phyloP scores from a whole-genome alignment of 495 filamentous ascomycete genomes.

The Corynascus novoguineensis region DNA sequence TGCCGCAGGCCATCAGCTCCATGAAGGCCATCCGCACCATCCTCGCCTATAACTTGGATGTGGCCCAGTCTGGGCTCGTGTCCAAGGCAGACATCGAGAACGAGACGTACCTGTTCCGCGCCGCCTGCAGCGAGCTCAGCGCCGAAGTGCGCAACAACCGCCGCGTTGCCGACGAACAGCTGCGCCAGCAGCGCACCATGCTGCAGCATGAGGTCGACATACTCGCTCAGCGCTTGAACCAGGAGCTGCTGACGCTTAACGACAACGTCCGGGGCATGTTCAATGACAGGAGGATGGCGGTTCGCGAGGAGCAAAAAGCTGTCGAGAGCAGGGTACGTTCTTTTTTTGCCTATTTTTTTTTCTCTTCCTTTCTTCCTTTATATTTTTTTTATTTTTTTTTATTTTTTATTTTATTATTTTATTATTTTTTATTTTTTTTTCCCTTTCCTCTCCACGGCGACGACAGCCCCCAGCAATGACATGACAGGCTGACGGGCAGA shows the following conservation, averaged over 20 bases:
- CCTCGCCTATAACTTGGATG: slow-evolving; percentile 69
- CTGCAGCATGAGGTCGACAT: slow-evolving; percentile 94
- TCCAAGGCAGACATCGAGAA: slow-evolving; percentile 78
- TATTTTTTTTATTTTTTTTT: neutral
- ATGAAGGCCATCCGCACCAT: slow-evolving; percentile 85
- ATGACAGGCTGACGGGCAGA: neutral
- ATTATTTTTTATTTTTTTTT: slow-evolving; percentile 14
- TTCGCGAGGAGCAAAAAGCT: slow-evolving; percentile 73
- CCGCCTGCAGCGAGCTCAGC: slow-evolving; percentile 86
- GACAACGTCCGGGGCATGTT: slow-evolving; percentile 94
- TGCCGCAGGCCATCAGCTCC: slow-evolving; percentile 63
- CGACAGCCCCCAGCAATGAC: too few relatives aligned
- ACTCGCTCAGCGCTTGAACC: slow-evolving; percentile 70
- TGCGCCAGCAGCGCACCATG: slow-evolving; percentile 72
- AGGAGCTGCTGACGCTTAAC: slow-evolving; percentile 72
- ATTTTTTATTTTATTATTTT: slow-evolving; percentile 1
- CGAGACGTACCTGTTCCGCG: slow-evolving; percentile 87
- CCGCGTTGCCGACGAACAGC: slow-evolving; percentile 59
- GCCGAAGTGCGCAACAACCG: slow-evolving; percentile 65
- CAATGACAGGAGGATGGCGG: slow-evolving; percentile 90
- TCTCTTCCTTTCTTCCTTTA: slow-evolving; percentile 17
- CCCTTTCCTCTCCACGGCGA: too few relatives aligned
- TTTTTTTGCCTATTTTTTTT: neutral
- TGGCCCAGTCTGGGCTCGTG: slow-evolving; percentile 70
- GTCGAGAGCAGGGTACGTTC: slow-evolving; percentile 64